Conservation (phyloP, 305 asterid species). For the Solanum hybrid region DNA sequence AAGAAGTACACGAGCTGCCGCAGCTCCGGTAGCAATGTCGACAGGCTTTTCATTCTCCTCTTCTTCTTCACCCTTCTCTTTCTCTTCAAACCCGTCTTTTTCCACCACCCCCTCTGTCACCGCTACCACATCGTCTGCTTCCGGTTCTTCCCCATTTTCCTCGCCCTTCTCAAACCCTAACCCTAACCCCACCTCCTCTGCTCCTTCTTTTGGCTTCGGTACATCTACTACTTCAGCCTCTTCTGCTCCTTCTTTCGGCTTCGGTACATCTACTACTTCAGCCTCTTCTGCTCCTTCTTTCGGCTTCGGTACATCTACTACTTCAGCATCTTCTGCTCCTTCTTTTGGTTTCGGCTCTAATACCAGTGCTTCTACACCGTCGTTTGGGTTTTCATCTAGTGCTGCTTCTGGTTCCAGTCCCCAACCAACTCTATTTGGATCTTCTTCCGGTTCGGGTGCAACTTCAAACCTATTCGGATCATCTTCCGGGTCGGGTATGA, state of each 20-base stretch:
- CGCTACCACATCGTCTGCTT: background rate
- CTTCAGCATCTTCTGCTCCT: slow-evolving; percentile 10
- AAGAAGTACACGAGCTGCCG: background rate
- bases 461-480: background rate
- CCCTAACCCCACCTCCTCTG: slow-evolving; percentile 2
- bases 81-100: slow-evolving; percentile 12
- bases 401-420: slow-evolving; percentile 9
- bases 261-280: background rate
- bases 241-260: slow-evolving; percentile 17
- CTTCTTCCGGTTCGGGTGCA: background rate
- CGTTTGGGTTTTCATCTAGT: slow-evolving; percentile 12
- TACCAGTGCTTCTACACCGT: background rate
- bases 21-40: slow-evolving; percentile 4
- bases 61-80: slow-evolving; percentile 8
- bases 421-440: background rate
- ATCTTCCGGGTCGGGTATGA: background rate
- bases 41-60: slow-evolving; percentile 16
- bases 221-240: background rate
- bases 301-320: background rate
- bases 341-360: slow-evolving; percentile 5
- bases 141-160: slow-evolving; percentile 6
- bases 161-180: background rate
- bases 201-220: slow-evolving; percentile 10
- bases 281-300: slow-evolving; percentile 16
- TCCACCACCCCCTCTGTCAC: background rate